Base-by-base conservation (phyloP, 2,329 filamentous ascomycete genomes). In the Alternaria burnsii region DNA sequence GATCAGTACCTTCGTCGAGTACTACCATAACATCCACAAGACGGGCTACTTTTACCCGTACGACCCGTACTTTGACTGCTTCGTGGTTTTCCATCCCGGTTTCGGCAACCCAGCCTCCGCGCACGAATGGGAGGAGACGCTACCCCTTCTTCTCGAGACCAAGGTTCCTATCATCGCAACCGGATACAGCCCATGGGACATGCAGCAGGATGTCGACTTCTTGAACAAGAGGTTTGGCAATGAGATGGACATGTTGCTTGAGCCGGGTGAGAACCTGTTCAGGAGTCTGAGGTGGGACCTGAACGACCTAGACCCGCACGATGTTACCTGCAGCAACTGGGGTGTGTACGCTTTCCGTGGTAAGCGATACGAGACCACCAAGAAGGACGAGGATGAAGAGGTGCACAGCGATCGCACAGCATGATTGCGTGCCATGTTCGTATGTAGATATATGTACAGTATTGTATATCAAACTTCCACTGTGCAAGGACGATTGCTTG, bases 51-150 rank as follows among this genome's bases (percentile, higher is more conserved):
- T 98, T 82, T 88, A 91, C 59, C 95, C 96, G 0, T 97, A 96
- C 76, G 95, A 99, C 76, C 95, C 95, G 1, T 99, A 99, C 82
- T 97, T 99, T 78, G 95, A 99, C 83, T 95, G 92, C 79, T 97
- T 99, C 76, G 89, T 99, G 73, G 86, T 97, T 52, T 99, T 98
- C 85, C 96, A 99, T 75, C 96, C 96, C 0, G 96, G 96, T 9
- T 86, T 99, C 18, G 96, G 95, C 12, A 95, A 99, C 78, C 94
- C 96, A 0, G 93, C 94, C 14, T 94, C 91, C 74, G 92, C 91
- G 53, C 92, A 97, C 72, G 95, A 99, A 79, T 99, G 96, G 95
- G 87, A 91, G 60, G 89, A 94, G 71, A 98, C 95, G 0, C 81
- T 99, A 8, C 95, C 95, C 2, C 85, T 93, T 72, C 86, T 99